Evolutionary conservation across 2,329 filamentous ascomycete genomes (phyloP), one percentile per base, ranked within the genome.

Genomic region (Ampelomyces quisqualis): DNA sequence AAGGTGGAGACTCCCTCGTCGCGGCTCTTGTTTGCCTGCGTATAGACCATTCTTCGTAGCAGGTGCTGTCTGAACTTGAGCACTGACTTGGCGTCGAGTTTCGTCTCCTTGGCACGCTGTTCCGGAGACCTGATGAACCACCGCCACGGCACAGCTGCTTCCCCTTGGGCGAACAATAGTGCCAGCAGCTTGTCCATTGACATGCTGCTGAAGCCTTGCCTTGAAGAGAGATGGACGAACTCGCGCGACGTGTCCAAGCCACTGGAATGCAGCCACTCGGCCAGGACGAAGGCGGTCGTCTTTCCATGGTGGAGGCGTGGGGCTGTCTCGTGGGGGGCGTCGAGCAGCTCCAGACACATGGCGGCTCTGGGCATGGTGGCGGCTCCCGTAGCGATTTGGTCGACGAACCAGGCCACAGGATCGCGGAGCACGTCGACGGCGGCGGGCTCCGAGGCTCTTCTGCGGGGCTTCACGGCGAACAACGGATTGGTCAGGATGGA

Each of bases 401-500:
- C 57, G 24, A 72, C 54, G 22, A 75, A 70, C 51, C 73, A 65
- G 9, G 51, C 43, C 20, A 73, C 49, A 0, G 73, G 71, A 33
- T 74, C 64, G 26, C 57, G 59, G 9, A 64, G 42, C 2, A 63
- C 35, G 15, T 60, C 46, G 14, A 53, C 43, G 1, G 56, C 58
- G 23, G 47, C 49, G 20, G 61, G 50, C 11, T 64, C 62, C 10
- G 60, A 61, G 10, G 38, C 47, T 45, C 53, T 49, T 20, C 53
- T 51, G n/a, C 37, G 46, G 7, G 63, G 62, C 38, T 53, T 58
- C n/a, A 57, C 49, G 14, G 65, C 60, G 37, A 80, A 70, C 5
- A 79, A 60, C 3, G 77, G 77, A 53, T 75, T 78, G 10, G 69
- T 72, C 24, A 80, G 56, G 21, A 80, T 69, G 5, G 75, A 73